Evolutionary conservation across 768 basidiomycete genomes (phyloP).

Genomic region (Russula virescens): DNA sequence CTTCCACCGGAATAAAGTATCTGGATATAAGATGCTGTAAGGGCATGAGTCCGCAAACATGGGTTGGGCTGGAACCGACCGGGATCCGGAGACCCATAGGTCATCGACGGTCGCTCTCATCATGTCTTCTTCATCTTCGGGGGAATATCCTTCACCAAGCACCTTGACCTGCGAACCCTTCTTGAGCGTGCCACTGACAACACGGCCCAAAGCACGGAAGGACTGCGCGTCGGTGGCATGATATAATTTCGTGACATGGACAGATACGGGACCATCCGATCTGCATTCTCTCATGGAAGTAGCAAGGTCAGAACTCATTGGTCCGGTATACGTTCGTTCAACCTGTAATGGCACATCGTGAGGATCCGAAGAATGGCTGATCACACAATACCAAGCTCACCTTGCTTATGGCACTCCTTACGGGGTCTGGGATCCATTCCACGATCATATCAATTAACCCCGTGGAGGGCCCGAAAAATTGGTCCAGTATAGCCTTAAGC

Average conservation of each 20-base stretch:
- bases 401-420: constrained; percentile 53
- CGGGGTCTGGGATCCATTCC: constrained; percentile 83
- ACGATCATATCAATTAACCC: constrained; percentile 92
- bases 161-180: constrained; percentile 88
- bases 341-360: constrained; percentile 40
- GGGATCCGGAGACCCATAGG: constrained; percentile 85
- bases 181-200: constrained; percentile 84
- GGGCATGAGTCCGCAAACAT: not conserved
- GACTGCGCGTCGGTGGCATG: constrained; percentile 95
- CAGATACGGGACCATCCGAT: constrained; percentile 81
- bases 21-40: constrained; percentile 35
- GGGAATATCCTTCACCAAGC: constrained; percentile 95
- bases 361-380: constrained; percentile 5
- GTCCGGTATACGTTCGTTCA: constrained; percentile 82
- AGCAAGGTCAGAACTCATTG: constrained; percentile 75
- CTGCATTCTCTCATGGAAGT: constrained; percentile 78
- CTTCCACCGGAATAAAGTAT: constrained; percentile 86
- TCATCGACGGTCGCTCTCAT: constrained; percentile 76
- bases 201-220: constrained; percentile 93
- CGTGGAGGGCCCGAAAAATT: constrained; percentile 89
- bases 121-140: constrained; percentile 99
- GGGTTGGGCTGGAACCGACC: constrained; percentile 42
- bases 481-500: constrained; percentile 86
- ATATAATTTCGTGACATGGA: constrained; percentile 91
- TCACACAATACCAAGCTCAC: constrained; percentile 31